Evolutionary conservation across 2,329 filamentous ascomycete genomes (phyloP), one percentile per base, ranked within the genome.

Genomic region (Penicillium sp.): DNA sequence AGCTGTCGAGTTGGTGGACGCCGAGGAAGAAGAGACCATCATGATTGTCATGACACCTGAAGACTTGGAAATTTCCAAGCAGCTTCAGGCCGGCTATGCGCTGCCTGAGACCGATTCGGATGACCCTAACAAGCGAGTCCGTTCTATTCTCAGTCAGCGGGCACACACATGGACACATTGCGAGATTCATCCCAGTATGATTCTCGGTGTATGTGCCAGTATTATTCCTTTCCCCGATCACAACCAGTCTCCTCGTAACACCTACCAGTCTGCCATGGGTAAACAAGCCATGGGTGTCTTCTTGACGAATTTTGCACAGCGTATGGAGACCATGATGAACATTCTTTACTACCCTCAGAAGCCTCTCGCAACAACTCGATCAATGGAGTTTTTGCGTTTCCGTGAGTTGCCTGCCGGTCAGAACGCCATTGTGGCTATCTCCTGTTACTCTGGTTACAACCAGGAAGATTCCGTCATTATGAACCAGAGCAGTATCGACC

Each of bases 381-480:
- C 93, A 4, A 99, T 99, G 95, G 94, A 99, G 73, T 97, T 95
- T 74, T 80, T 99, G 65, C 96, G 96, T 68, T 99, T 99, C 86
- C 85, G 94, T 75, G 94, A 99, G 74, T 79, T 99, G 53, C 94
- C 94, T 16, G 94, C 94, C 15, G 94, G 94, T 2, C 94, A 99
- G 72, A 99, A 99, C 67, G 94, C 94, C 18, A 99, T 99, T 65
- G 94, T 99, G 12, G 95, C 94, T 38, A 99, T 99, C 75, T 86
- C 91, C 54, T 95, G 89, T 72, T 99, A 99, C 76, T 96, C 92
- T 49, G 94, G 94, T 54, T 99, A 99, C 80, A 99, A 99, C 75
- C 95, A 99, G 73, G 94, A 99, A 90, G 94, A 99, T 85, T 99
- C 94, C 62, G 93, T 99, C 62, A 96, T 99, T 67, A 97, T 99